Conservation (phyloP, 176 grass and related monocot species). For the Phyllostachys edulis region DNA sequence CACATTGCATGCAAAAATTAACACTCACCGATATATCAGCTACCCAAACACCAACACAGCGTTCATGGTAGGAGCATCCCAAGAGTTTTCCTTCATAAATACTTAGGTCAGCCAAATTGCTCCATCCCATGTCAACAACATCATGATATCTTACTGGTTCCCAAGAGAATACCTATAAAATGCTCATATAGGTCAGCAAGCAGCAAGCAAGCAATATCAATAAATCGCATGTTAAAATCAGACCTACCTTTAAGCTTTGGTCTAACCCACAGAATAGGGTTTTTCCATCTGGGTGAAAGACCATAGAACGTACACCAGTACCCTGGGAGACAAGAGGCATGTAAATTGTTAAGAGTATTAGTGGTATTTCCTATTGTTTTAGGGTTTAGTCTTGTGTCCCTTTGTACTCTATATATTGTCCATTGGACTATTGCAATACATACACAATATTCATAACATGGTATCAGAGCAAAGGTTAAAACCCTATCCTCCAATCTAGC, state of each 20-base stretch:
- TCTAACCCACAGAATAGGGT: slow-evolving; percentile 93
- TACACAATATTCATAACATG: too few relatives aligned
- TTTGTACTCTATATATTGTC: too few relatives aligned
- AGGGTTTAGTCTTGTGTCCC: too few relatives aligned
- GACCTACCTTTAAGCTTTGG: slow-evolving; percentile 69
- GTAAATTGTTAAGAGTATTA: too few relatives aligned
- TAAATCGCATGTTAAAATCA: slow-evolving; percentile 5
- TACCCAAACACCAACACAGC: slow-evolving; percentile 82
- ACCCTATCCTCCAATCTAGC: too few relatives aligned
- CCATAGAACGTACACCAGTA: slow-evolving; percentile 63
- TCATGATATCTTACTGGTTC: slow-evolving; percentile 95
- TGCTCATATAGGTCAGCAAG: slow-evolving; percentile 28
- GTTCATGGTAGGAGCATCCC: slow-evolving; percentile 76
- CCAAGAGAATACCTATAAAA: slow-evolving; percentile 90
- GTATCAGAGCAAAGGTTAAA: too few relatives aligned
- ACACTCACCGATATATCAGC: slow-evolving; percentile 88
- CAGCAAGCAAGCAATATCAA: not conserved
- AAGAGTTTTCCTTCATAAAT: slow-evolving; percentile 99
- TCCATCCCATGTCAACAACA: slow-evolving; percentile 88
- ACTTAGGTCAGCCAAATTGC: slow-evolving; percentile 80
- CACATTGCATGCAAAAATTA: not conserved
- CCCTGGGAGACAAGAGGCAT: slow-evolving; percentile 40
- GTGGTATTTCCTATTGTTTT: too few relatives aligned
- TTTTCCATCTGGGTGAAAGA: slow-evolving; percentile 96
- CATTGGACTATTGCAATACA: too few relatives aligned